Base-by-base conservation (phyloP, 2,329 filamentous ascomycete species). In the Aspergillus terreus region DNA sequence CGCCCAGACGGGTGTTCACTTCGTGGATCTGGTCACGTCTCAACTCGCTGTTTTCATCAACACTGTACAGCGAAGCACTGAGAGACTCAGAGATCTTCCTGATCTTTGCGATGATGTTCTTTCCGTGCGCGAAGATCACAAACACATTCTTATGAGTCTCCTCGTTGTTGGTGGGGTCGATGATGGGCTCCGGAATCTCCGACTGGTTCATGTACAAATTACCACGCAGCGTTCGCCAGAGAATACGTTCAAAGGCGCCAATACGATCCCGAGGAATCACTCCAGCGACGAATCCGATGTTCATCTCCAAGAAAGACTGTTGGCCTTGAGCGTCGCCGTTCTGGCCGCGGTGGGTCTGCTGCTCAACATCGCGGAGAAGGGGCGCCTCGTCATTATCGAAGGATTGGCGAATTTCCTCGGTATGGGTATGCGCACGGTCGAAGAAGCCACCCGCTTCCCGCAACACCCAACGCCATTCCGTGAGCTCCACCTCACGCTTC, bases 141-240 rank as follows among this genome's bases (percentile, higher is more conserved):
- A 99, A 99, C 50, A 99, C 94, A 63, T 96, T 99, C 84, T 99
- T 99, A 78, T 88, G 85, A 63, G 95, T 82, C 58, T 89, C 81
- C 75, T 97, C 92, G 70, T 97, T 96, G 76, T 84, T 96, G 68
- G 87, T 82, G 14, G 94, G 92, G 71, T 99, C 90, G 69, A 96
- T 81, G 62, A 99, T 87, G 35, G 90, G 85, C 71, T 99, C 92
- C 6, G 91, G 86, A 56, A 99, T 99, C 79, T 99, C 94, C 38
- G 92, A 92, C 78, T 99, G 95, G 76, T 99, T 99, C 94, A 99
- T 99, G 81, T 97, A 99, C 58, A 99, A 78, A 73, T 99, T 99
- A 65, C 94, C 94, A 71, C 94, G 90, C 40, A 99, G 83, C 0
- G 95, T 96, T 65, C 94, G 85, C 94, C 94, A 99, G 47, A 99